phyloP scores from a whole-genome alignment of 2,329 filamentous ascomycete genomes.

The Alternaria sp. region DNA sequence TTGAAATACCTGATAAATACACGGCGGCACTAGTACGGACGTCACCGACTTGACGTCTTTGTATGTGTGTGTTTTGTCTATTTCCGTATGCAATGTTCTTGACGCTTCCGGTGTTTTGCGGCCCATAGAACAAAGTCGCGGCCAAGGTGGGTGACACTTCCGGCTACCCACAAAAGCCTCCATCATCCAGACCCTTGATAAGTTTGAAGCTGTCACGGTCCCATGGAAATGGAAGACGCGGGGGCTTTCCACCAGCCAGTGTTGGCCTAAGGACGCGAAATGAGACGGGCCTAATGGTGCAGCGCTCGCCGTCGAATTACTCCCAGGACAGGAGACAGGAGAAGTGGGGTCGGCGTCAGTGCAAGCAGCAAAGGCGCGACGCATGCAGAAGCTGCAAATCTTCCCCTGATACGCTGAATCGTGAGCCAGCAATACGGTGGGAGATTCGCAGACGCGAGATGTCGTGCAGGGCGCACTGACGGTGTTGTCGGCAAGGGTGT shows the following conservation, averaged over 20 bases:
- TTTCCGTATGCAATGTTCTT: background rate
- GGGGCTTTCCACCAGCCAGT: background rate
- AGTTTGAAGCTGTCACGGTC: background rate
- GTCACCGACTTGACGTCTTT: background rate
- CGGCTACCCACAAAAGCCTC: background rate
- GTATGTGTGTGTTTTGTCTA: background rate
- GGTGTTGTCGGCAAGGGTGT: slow-evolving; percentile 17
- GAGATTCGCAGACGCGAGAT: slow-evolving; percentile 4
- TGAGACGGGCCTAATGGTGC: background rate
- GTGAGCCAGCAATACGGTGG: background rate
- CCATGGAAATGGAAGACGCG: background rate
- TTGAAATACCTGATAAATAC: background rate
- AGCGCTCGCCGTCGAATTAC: background rate
- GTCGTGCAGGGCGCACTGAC: slow-evolving; percentile 13
- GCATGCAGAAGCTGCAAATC: background rate
- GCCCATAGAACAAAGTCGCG: background rate
- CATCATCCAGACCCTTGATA: background rate
- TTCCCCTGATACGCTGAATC: background rate
- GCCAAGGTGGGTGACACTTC: background rate
- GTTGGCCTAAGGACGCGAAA: background rate
- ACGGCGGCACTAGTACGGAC: background rate
- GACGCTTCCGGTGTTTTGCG: background rate
- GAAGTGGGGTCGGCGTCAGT: slow-evolving; percentile 6
- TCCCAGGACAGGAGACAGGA: background rate
- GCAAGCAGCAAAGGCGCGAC: slow-evolving; percentile 1